Evolutionary conservation across 2,329 filamentous ascomycete genomes (phyloP).

Genomic region (Aureobasidium melanogenum): DNA sequence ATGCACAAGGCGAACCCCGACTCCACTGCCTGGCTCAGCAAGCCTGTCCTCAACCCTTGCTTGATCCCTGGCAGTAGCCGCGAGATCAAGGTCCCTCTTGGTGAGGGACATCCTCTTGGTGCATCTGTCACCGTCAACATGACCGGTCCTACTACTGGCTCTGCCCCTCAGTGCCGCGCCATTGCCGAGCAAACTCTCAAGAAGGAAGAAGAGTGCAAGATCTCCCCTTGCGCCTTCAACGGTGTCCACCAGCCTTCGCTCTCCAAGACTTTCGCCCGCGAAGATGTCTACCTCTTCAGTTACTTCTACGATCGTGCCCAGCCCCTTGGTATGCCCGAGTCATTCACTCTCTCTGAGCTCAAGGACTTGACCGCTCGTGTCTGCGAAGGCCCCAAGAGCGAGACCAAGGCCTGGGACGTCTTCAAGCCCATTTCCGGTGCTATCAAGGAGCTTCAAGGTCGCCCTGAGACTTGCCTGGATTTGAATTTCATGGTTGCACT

Average conservation of each 20-base stretch:
- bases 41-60: conserved; percentile 74
- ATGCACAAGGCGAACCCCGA: conserved; percentile 54
- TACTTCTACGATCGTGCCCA: conserved; percentile 96
- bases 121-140: conserved; percentile 66
- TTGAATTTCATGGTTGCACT: conserved; percentile 93
- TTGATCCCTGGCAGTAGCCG: conserved; percentile 72
- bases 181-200: conserved; percentile 83
- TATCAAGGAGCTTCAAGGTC: conserved; percentile 66
- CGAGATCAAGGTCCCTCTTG: conserved; percentile 63
- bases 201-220: conserved; percentile 72
- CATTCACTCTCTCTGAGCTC: conserved; percentile 85
- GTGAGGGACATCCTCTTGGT: conserved; percentile 57
- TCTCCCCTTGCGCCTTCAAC: conserved; percentile 96
- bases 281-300: conserved; percentile 93
- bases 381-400: conserved; percentile 72
- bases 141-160: conserved; percentile 68
- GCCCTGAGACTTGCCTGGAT: conserved; percentile 89
- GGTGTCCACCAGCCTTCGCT: conserved; percentile 90
- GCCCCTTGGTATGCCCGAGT: conserved; percentile 95
- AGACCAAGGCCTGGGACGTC: conserved; percentile 61
- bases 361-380: conserved; percentile 78
- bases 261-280: conserved; percentile 80
- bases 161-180: conserved; percentile 79
- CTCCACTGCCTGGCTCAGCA: conserved; percentile 55
- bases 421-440: conserved; percentile 72